phyloP scores from a whole-genome alignment of 768 basidiomycete species.

The Tulasnella sp. region DNA sequence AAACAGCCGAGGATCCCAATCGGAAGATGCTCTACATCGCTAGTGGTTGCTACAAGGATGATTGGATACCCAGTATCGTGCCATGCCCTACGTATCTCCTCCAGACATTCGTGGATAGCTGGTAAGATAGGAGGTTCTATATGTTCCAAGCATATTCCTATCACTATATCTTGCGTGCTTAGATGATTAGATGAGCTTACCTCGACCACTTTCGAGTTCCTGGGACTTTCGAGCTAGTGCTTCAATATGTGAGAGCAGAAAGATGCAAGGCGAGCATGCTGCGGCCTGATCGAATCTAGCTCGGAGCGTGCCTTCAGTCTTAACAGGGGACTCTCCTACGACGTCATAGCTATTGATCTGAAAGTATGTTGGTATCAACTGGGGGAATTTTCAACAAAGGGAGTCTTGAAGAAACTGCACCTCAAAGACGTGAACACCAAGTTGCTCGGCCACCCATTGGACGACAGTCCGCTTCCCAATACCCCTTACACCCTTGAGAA shows the following conservation, averaged over 20 bases:
- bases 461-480: slow-evolving; percentile 68
- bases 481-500: slow-evolving; percentile 72
- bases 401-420: slow-evolving; percentile 33
- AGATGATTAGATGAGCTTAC: slow-evolving; percentile 29
- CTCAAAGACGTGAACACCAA: slow-evolving; percentile 75
- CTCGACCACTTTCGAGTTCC: slow-evolving; percentile 51
- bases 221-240: slow-evolving; percentile 66
- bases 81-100: slow-evolving; percentile 46
- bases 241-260: slow-evolving; percentile 71
- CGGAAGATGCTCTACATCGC: slow-evolving; percentile 55
- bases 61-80: slow-evolving; percentile 57
- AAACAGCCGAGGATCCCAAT: slow-evolving; percentile 55
- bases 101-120: slow-evolving; percentile 53
- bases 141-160: background rate
- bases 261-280: slow-evolving; percentile 71
- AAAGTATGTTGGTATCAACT: background rate
- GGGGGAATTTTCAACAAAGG: background rate
- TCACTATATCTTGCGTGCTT: slow-evolving; percentile 2
- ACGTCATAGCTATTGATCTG: slow-evolving; percentile 83
- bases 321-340: slow-evolving; percentile 62
- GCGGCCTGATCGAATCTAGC: slow-evolving; percentile 69
- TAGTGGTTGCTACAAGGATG: slow-evolving; percentile 63
- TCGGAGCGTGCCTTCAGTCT: slow-evolving; percentile 62
- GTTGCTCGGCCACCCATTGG: slow-evolving; percentile 26
- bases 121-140: slow-evolving; percentile 49